Base-by-base conservation (phyloP, 495 filamentous ascomycete species). In the Astrothelium macrocarpum region DNA sequence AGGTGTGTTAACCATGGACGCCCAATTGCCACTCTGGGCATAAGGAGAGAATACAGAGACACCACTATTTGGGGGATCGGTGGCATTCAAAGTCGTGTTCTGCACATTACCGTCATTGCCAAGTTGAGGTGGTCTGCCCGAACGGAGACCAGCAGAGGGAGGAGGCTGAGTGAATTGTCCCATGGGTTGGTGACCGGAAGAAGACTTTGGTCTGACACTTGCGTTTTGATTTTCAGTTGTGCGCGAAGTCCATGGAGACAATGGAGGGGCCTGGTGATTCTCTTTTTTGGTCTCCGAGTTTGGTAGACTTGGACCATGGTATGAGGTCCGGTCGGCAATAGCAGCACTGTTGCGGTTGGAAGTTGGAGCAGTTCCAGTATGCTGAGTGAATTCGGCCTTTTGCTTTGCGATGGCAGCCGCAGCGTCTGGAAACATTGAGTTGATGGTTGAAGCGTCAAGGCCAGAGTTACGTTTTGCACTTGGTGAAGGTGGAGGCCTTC, bases 391-490 rank as follows among this genome's bases (percentile, higher is more conserved):
- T 76, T 96, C 91, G 59, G 91, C 92, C 79, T 96, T 96, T 77
- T 98, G 93, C 59, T 91, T 94, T 32, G 91, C 91, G 75, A 98
- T 97, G 16, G 95, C 95, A 16, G 93, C 95, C 1, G 94, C 95
- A 26, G 94, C 94, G 79, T 97, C 94, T 4, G 94, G 94, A 73
- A 98, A 98, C 94, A 98, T 97, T 67, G 90, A 90, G 77, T 96
- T 93, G 73, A 97, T 95, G n/a, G 89, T 91, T 36, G 85, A 86
- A n/a, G 90, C 78, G 71, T 97, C 94, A 43, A 97, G 84, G 18
- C 85, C 91, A 32, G 94, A 97, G 73, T 94, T 93, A 62, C 94
- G 86, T 79, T 96, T 97, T 46, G 81, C 84, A 66, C 85, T 82
- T 16, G 87, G 84, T 31, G 90, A 89, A 59, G 88, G 85, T 26